phyloP scores from a whole-genome alignment of 768 basidiomycete species.

The Hirschioporus abietinus region DNA sequence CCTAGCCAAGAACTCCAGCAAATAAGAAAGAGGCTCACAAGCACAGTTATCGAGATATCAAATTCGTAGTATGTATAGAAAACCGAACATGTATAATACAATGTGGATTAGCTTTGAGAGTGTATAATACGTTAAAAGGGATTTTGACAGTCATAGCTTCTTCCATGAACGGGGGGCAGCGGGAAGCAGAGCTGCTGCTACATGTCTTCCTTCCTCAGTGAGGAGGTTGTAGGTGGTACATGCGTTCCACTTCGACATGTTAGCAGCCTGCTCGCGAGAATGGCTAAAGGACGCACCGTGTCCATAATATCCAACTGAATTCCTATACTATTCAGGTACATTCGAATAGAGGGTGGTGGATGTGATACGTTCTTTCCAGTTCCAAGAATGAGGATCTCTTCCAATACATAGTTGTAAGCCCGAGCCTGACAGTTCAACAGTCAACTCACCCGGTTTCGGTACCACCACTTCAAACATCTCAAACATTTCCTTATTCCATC shows the following conservation, averaged over 20 bases:
- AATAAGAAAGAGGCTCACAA: background rate
- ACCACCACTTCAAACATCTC: slow-evolving; percentile 75
- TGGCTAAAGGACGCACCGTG: slow-evolving; percentile 45
- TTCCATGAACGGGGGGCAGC: slow-evolving; percentile 49
- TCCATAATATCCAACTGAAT: slow-evolving; percentile 90
- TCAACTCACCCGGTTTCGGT: slow-evolving; percentile 75
- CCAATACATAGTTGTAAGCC: background rate
- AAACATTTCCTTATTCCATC: slow-evolving; percentile 72
- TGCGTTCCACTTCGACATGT: slow-evolving; percentile 65
- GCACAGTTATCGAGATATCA: background rate
- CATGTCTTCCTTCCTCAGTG: slow-evolving; percentile 87
- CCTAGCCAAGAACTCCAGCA: background rate
- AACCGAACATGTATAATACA: background rate
- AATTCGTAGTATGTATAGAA: no score
- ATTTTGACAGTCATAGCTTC: slow-evolving; percentile 18
- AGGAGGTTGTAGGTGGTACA: slow-evolving; percentile 94
- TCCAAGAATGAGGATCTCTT: slow-evolving; percentile 88
- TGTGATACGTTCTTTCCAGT: slow-evolving; percentile 71
- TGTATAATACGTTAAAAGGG: background rate
- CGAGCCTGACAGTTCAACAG: background rate
- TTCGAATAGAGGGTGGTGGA: slow-evolving; percentile 60
- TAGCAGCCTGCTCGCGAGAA: background rate
- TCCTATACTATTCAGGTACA: slow-evolving; percentile 67
- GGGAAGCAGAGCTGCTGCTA: slow-evolving; percentile 88
- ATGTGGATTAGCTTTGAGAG: background rate